These are phyloP conservation scores for Ophiostoma perfectum DNA, from an alignment of 2,329 filamentous ascomycete species.

Conservation along the genomic window DNA sequence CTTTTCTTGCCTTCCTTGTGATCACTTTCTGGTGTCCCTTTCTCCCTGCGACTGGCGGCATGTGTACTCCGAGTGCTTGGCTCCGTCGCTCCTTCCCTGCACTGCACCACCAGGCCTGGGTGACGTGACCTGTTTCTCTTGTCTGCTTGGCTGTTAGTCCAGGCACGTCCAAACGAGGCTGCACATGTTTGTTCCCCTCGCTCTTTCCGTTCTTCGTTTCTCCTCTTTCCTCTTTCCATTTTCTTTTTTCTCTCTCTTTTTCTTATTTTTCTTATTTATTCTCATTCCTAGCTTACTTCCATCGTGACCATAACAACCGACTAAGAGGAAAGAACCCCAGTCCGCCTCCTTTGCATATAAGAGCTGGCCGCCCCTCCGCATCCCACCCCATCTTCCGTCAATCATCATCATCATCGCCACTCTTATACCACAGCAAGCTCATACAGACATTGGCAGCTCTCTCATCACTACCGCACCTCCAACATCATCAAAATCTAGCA, in stretches of 20 bases:
- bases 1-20: conserved; percentile 23
- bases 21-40: conserved; percentile 19
- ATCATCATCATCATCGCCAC: not conserved
- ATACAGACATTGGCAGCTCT: not conserved
- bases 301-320: conserved; percentile 17
- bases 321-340: not conserved
- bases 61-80: not conserved
- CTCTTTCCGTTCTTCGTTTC: not conserved
- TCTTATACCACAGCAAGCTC: not conserved
- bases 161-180: conserved; percentile 1
- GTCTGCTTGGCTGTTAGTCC: not conserved
- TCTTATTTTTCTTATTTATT: not conserved
- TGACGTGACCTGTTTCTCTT: conserved; percentile 7
- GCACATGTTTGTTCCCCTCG: not conserved
- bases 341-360: not conserved
- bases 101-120: not conserved
- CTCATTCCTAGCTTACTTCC: not conserved
- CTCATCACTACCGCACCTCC: not conserved
- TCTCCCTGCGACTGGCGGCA: conserved; percentile 4
- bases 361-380: not conserved
- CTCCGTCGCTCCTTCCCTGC: not conserved
- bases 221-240: conserved; percentile 10
- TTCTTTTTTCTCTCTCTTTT: conserved; percentile 7
- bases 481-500: not conserved
- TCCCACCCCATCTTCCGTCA: not conserved